These are phyloP conservation scores for Delphinella strobiligena DNA, from an alignment of 2,329 filamentous ascomycete genomes.

Conservation along the genomic window DNA sequence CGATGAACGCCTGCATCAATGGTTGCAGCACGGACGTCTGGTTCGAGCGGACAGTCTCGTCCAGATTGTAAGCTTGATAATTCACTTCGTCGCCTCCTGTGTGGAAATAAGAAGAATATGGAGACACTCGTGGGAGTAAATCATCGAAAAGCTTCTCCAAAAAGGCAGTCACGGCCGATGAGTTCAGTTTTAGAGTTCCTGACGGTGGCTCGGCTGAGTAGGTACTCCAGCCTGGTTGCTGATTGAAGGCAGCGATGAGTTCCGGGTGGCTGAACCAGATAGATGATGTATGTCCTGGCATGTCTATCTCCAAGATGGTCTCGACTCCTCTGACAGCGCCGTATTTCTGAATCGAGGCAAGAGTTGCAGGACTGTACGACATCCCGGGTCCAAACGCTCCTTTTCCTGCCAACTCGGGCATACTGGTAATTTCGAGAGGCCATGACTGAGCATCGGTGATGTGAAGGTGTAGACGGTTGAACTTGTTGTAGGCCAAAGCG, in stretches of 20 bases:
- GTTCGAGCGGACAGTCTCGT: slow-evolving; percentile 60
- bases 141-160: slow-evolving; percentile 63
- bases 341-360: slow-evolving; percentile 57
- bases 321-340: slow-evolving; percentile 57
- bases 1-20: slow-evolving; percentile 65
- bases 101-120: slow-evolving; percentile 68
- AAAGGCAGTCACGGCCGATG: slow-evolving; percentile 56
- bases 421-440: slow-evolving; percentile 66
- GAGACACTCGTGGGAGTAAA: slow-evolving; percentile 56
- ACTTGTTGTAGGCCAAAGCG: slow-evolving; percentile 64
- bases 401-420: slow-evolving; percentile 59
- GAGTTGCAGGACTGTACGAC: slow-evolving; percentile 54
- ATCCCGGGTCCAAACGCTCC: slow-evolving; percentile 60
- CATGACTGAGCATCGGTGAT: slow-evolving; percentile 75
- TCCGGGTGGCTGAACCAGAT: slow-evolving; percentile 58
- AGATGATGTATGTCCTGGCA: slow-evolving; percentile 65
- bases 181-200: slow-evolving; percentile 65
- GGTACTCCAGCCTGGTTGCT: slow-evolving; percentile 39
- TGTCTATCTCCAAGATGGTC: slow-evolving; percentile 66
- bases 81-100: slow-evolving; percentile 84
- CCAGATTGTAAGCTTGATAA: slow-evolving; percentile 58
- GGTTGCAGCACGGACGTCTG: slow-evolving; percentile 54
- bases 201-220: slow-evolving; percentile 44
- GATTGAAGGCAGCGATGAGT: slow-evolving; percentile 52
- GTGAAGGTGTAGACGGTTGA: slow-evolving; percentile 73